A percentile compares a stretch with the other conserved stretches of the same genome.
Conservation (phyloP, 352 stramenopile species). For the Thalassiosira exigua region DNA sequence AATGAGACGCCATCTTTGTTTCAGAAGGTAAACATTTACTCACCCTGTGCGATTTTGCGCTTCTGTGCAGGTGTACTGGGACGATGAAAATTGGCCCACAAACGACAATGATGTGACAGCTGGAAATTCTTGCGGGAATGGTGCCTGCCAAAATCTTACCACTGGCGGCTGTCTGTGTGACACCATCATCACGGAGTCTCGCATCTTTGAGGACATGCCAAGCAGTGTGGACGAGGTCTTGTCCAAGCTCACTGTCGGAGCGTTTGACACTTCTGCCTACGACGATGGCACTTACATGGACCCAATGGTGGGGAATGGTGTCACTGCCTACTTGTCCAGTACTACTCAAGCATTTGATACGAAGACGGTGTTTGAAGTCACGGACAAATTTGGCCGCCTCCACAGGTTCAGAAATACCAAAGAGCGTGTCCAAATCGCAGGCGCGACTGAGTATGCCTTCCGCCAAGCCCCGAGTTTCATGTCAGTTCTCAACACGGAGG, state of each 20-base stretch:
- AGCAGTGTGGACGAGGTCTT: conserved; percentile 56
- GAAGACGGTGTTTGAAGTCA: conserved; percentile 69
- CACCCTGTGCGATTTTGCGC: conserved; percentile 2
- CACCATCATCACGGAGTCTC: conserved; percentile 40
- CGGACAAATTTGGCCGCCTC: conserved; percentile 48
- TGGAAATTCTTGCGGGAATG: conserved; percentile 55
- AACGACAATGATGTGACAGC: conserved; percentile 50
- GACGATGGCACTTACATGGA: conserved; percentile 45
- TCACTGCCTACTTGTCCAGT: conserved; percentile 49
- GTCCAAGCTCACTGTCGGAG: conserved; percentile 60
- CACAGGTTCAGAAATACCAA: conserved; percentile 60
- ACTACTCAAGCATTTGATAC: conserved; percentile 34
- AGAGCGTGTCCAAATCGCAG: conserved; percentile 59
- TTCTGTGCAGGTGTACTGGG: conserved; percentile 51
- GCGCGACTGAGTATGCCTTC: conserved; percentile 63
- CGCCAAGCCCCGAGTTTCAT: conserved; percentile 78
- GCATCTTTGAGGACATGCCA: conserved; percentile 62
- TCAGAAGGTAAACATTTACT: conserved; percentile 13
- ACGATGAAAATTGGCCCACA: conserved; percentile 42
- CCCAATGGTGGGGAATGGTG: conserved; percentile 40
- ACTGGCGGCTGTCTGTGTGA: conserved; percentile 62
- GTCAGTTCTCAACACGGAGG: conserved; percentile 60
- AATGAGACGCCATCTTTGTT: too few relatives aligned
- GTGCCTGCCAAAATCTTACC: conserved; percentile 38
- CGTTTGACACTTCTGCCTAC: conserved; percentile 46